Conservation (phyloP, 495 filamentous ascomycete species). For the Chaetomium tenue region DNA sequence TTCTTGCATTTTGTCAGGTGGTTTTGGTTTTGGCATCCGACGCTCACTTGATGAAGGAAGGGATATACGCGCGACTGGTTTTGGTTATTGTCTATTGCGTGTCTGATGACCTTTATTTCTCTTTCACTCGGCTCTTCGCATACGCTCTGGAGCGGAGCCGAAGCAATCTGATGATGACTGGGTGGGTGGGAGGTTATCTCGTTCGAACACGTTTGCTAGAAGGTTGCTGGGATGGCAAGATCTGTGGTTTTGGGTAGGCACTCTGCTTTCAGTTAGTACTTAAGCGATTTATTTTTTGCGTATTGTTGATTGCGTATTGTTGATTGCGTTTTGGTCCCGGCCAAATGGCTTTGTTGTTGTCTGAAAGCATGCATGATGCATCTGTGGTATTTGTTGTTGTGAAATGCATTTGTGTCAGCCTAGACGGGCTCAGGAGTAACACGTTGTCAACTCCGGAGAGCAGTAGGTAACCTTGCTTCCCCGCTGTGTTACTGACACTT, state of each 20-base stretch:
- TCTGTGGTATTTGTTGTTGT: not conserved
- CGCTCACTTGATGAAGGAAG: not conserved
- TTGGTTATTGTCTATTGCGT: not conserved
- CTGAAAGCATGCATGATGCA: too few relatives aligned
- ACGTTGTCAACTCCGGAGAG: not conserved
- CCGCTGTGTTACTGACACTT: not conserved
- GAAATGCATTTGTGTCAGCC: not conserved
- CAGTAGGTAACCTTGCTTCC: not conserved
- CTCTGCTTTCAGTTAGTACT: not conserved
- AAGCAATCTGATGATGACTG: not conserved
- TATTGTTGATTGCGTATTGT: not conserved
- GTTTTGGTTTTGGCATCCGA: not conserved
- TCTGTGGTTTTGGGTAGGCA: not conserved
- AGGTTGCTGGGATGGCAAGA: not conserved
- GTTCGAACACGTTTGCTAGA: not conserved
- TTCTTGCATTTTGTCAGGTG: not conserved
- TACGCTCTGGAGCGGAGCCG: not conserved
- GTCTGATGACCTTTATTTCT: constrained; percentile 11
- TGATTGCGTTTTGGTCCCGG: not conserved
- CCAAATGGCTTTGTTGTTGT: not conserved
- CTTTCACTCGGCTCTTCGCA: constrained; percentile 2
- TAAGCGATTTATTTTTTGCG: not conserved
- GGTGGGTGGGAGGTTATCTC: not conserved
- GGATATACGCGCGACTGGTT: not conserved
- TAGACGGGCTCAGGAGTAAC: not conserved